Conservation (phyloP, 768 basidiomycete genomes). For the Pleurotus djamor region DNA sequence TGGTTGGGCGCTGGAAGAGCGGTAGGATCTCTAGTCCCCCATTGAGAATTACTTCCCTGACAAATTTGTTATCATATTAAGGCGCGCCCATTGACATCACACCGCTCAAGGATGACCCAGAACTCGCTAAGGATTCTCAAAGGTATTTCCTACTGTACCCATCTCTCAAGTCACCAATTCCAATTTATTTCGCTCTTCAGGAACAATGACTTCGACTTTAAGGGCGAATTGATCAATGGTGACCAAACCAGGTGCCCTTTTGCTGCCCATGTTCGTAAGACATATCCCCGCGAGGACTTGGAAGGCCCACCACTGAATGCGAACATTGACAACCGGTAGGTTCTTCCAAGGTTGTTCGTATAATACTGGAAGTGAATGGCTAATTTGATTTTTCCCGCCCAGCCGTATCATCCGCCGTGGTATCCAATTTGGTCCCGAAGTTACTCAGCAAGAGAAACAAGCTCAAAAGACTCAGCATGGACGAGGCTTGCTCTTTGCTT, state of each 20-base stretch:
- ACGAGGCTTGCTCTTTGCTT: conserved; percentile 47
- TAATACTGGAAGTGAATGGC: background rate
- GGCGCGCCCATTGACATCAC: conserved; percentile 45
- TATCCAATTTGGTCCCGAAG: conserved; percentile 51
- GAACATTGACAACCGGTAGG: conserved; percentile 21
- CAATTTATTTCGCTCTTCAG: conserved; percentile 13
- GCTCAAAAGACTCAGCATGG: conserved; percentile 36
- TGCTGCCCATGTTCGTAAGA: conserved; percentile 47
- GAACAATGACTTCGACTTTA: conserved; percentile 43
- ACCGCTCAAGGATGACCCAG: conserved; percentile 40
- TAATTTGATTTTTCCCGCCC: conserved; percentile 8
- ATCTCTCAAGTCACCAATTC: conserved; percentile 11
- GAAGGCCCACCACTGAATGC: conserved; percentile 18
- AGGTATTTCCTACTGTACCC: conserved; percentile 19
- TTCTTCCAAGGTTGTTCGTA: conserved; percentile 18
- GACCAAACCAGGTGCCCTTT: conserved; percentile 41
- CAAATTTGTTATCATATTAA: conserved; percentile 12
- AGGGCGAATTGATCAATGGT: conserved; percentile 8
- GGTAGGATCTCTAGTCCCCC: conserved; percentile 23
- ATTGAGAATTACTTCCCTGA: background rate
- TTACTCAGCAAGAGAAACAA: conserved; percentile 33
- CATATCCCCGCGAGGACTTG: conserved; percentile 42
- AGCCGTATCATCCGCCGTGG: conserved; percentile 46
- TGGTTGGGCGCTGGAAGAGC: conserved; percentile 57
- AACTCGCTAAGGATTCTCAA: conserved; percentile 29